A percentile compares a stretch with the other conserved stretches of the same genome.
These are phyloP conservation scores for Immersiporthe knoxdaviesiana DNA, from an alignment of 2,329 filamentous ascomycete species.

Conservation along the genomic window DNA sequence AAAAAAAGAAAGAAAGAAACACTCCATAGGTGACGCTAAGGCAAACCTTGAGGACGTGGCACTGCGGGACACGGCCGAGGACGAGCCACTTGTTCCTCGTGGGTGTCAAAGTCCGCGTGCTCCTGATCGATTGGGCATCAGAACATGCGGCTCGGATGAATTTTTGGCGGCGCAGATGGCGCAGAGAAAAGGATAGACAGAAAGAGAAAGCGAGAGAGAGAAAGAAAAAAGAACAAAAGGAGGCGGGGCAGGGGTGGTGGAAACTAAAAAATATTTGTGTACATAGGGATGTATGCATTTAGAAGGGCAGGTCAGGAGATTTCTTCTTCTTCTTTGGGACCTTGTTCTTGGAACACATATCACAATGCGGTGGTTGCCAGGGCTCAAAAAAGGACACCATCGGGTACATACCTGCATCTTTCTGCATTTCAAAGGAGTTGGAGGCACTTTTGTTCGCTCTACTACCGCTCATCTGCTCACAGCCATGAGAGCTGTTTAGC, in stretches of 20 bases:
- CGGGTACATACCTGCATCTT: neutral
- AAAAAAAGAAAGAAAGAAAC: too few species aligned
- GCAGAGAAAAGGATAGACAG: neutral
- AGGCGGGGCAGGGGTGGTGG: too few species aligned
- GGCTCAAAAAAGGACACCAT: neutral
- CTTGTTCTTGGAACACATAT: neutral
- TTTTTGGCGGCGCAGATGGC: neutral
- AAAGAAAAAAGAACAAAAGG: neutral
- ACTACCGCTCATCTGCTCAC: neutral
- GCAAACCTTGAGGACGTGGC: neutral
- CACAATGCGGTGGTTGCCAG: neutral
- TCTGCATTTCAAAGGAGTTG: constrained; percentile 9
- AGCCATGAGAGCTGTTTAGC: neutral
- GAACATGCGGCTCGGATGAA: neutral
- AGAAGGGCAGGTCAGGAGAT: neutral
- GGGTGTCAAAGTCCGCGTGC: neutral
- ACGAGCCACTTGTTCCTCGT: neutral
- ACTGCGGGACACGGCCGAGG: neutral
- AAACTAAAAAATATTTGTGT: neutral
- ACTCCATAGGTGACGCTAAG: neutral
- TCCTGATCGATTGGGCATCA: neutral
- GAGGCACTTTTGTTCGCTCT: neutral
- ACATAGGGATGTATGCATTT: neutral
- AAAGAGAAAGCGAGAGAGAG: neutral
- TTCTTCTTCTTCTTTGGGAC: neutral